Conservation (phyloP, 257 asterid species). For the Jaltomata sinuosa region DNA sequence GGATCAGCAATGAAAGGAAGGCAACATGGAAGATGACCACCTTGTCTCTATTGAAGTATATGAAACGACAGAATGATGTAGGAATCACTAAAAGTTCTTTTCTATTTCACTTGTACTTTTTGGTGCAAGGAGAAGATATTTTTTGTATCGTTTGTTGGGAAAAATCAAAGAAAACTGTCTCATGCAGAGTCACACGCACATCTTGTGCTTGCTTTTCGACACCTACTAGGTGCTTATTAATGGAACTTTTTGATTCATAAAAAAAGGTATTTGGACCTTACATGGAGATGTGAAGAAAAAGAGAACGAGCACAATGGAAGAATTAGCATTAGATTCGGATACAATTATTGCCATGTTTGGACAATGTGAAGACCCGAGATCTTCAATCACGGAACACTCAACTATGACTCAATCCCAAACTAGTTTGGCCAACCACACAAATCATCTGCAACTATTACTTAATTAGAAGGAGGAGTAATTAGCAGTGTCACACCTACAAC, state of each 20-base stretch:
- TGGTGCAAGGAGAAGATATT: not conserved
- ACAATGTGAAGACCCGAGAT: not conserved
- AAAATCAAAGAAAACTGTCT: not conserved
- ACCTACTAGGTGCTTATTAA: not conserved
- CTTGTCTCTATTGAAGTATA: not conserved
- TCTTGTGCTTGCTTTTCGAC: not conserved
- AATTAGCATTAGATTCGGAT: not conserved
- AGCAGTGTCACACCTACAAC: not conserved
- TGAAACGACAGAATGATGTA: not conserved
- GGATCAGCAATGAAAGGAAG: not conserved
- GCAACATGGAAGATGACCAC: not conserved
- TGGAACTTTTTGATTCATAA: not conserved
- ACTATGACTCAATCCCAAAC: not conserved
- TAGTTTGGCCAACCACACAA: not conserved
- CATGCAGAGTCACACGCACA: not conserved
- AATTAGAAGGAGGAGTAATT: not conserved
- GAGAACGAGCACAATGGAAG: not conserved
- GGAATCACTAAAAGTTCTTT: not conserved
- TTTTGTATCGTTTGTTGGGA: not conserved
- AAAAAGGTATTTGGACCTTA: not conserved
- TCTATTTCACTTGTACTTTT: not conserved
- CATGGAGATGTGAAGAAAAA: not conserved
- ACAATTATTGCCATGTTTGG: not conserved
- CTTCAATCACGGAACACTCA: not conserved
- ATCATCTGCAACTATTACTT: not conserved